Evolutionary conservation across 768 basidiomycete genomes (phyloP), one percentile per base, ranked within the genome.

Genomic region (Psilocybe subaeruginosa): DNA sequence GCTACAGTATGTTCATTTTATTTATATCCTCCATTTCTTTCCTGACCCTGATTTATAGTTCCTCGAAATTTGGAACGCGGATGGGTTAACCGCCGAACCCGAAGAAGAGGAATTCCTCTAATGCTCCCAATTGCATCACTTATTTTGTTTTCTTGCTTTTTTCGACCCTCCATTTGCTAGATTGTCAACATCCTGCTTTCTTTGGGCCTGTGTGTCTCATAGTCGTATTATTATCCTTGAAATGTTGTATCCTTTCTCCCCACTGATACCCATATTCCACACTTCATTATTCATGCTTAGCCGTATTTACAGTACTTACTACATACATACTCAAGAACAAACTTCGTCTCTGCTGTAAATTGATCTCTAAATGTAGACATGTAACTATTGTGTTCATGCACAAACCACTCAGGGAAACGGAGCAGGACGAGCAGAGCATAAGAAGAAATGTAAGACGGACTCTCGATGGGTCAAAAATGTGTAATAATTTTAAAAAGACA

Each of bases 21-120:
- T 37, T 31, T 56, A 51, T 39, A 29, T 45, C 11, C 1, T 19
- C 29, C 39, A 1, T 8, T 53, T 16, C 52, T 49, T 45, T 8
- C 35, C 16, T 69, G 27, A 56, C 50, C 62, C 12, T 30, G n/a
- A 2, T 35, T 45, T 16, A 7, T 61, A 93, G 89, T 90, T 92
- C 73, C 76, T 91, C 55, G 85, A 87, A 63, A 85, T 92, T 56
- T 94, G 91, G 90, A 89, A 88, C 55, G 91, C 90, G 69, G 91
- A 93, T 66, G 92, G 91, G 27, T 80, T 91, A 37, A 78, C 79
- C 12, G 86, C 83, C 3, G 91, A 93, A 72, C 83, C 83, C 27
- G 82, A 83, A 68, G 86, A 86, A 48, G 79, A 85, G 12, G 69
- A 72, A 63, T 72, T 72, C 47, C 59, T 72, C 12, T 72, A 66